Evolutionary conservation across 768 basidiomycete genomes (phyloP), one percentile per base, ranked within the genome.

Genomic region (Hericium coralloides): DNA sequence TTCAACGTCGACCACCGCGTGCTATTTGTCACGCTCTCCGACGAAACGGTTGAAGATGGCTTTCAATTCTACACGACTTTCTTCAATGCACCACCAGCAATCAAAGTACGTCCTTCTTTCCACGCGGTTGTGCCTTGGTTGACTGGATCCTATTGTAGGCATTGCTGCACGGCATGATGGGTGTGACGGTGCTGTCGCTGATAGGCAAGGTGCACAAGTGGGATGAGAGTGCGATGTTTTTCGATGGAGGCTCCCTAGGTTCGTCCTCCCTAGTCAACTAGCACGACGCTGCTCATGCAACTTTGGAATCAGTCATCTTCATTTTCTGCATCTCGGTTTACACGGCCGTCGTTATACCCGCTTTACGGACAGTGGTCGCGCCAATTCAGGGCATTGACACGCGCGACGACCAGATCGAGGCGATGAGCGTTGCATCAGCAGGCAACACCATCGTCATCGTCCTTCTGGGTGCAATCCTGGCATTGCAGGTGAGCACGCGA

Each of bases 191-290:
- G 38, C 63, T 86, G 23, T 87, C 86, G 10, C 76, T 93, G 52
- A 63, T 93, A 10, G 78, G 81, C 49, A 98, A 97, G 70, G 75
- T 97, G 57, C 78, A 89, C 69, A 80, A 76, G 59, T 97, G 93
- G 92, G 84, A 86, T 66, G 94, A 97, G 65, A 92, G 89, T 63
- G 95, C 95, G 8, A 79, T 95, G 73, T 94, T 91, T 75, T 98
- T 98, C 69, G 95, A 98, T 69, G 95, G 95, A 20, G 85, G 87
- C 22, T 85, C 83, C 62, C 71, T 95, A 58, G 91, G 94, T 94
- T 62, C 63, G 82, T 75, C 14, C 36, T 15, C 15, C n/a, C 43
- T 56, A 38, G 23, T 52, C 20, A 48, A 55, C 17, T 47, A 41
- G 49, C 14, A 23, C 22, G 23, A 43, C 17, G 38, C 39, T 22